A percentile compares a stretch with the other conserved stretches of the same genome.
These are phyloP conservation scores for Claviceps quebecensis DNA, from an alignment of 2,329 filamentous ascomycete genomes.

Conservation along the genomic window DNA sequence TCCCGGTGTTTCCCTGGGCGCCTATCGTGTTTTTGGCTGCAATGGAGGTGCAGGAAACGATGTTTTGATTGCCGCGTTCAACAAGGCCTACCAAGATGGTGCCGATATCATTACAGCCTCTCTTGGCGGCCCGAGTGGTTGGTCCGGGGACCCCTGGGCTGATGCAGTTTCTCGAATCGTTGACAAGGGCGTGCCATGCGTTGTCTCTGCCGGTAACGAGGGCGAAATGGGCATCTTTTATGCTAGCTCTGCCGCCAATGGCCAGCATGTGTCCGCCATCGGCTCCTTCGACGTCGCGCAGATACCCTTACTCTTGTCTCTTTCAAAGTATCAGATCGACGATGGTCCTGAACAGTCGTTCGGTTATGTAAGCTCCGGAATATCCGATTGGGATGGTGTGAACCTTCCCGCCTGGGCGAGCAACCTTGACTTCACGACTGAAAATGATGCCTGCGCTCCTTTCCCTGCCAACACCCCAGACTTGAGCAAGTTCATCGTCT, in stretches of 20 bases:
- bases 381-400: conserved; percentile 29
- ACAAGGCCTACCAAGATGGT: conserved; percentile 46
- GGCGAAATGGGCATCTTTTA: conserved; percentile 34
- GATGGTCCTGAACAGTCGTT: conserved; percentile 22
- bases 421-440: conserved; percentile 32
- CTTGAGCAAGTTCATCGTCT: conserved; percentile 41
- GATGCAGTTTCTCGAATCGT: conserved; percentile 37
- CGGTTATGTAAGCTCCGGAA: conserved; percentile 27
- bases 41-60: conserved; percentile 35
- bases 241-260: conserved; percentile 32
- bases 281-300: conserved; percentile 35
- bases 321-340: conserved; percentile 27
- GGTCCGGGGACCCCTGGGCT: conserved; percentile 37
- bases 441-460: conserved; percentile 36
- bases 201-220: conserved; percentile 38
- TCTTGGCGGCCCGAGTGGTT: conserved; percentile 36
- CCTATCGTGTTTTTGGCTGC: conserved; percentile 46
- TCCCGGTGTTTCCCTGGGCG: conserved; percentile 39
- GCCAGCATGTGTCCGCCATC: conserved; percentile 31
- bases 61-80: conserved; percentile 44
- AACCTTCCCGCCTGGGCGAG: conserved; percentile 35
- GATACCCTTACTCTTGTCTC: conserved; percentile 26
- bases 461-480: conserved; percentile 41
- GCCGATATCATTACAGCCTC: conserved; percentile 43
- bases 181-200: conserved; percentile 37